Percentiles rank a stretch among this genome's conserved stretches.
Conservation (phyloP, 2,329 filamentous ascomycete genomes). For the Fusarium sacchari region DNA sequence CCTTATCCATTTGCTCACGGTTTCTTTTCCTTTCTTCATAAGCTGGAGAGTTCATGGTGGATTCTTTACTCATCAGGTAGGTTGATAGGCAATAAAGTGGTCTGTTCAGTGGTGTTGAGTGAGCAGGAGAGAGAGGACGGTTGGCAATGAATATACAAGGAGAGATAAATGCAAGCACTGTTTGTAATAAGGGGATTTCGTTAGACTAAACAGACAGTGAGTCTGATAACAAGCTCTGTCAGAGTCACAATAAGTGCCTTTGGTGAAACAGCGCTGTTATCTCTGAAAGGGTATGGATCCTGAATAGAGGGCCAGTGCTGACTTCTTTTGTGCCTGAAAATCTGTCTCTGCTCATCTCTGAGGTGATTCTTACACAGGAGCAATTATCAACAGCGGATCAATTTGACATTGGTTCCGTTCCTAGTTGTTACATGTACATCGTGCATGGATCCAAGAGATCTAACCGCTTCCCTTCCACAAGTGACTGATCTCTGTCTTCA, state of each 20-base stretch:
- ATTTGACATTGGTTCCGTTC: no score
- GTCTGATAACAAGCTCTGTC: rapidly evolving
- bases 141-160: background rate
- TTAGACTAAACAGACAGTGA: background rate
- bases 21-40: background rate
- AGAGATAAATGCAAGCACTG: rapidly evolving
- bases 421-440: no score
- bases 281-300: no score
- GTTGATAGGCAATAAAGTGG: background rate
- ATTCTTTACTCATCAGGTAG: rapidly evolving
- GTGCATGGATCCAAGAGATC: no score
- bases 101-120: background rate
- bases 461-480: no score
- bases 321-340: no score
- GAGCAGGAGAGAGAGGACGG: background rate
- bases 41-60: background rate
- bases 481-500: no score
- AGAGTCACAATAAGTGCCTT: background rate
- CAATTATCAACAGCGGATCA: no score
- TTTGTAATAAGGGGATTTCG: rapidly evolving
- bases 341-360: no score
- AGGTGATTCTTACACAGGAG: no score
- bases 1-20: background rate
- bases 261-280: rapidly evolving
- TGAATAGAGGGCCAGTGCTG: no score